Percentiles rank a stretch among this genome's conserved stretches.
Conservation (phyloP, 805 yeast genomes). For the Pichia phayaonensis region DNA sequence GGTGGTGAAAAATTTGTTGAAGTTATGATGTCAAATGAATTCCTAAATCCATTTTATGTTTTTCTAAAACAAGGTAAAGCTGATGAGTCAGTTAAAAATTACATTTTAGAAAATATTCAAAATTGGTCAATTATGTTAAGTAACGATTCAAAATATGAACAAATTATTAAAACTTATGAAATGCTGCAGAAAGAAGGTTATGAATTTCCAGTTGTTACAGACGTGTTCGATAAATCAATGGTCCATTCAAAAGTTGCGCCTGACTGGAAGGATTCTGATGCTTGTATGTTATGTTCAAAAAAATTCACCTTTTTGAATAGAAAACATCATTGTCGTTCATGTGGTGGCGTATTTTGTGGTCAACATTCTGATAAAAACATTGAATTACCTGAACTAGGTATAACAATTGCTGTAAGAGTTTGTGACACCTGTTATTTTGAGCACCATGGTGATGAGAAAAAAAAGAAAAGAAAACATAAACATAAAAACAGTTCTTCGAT, state of each 20-base stretch:
- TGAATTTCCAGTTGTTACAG: constrained; percentile 50
- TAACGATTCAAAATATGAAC: constrained; percentile 54
- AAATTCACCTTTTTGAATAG: constrained; percentile 76
- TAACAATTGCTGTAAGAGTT: constrained; percentile 82
- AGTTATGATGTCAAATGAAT: constrained; percentile 78
- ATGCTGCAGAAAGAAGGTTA: constrained; percentile 56
- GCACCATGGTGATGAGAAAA: constrained; percentile 44
- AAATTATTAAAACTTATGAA: constrained; percentile 55
- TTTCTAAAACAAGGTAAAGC: constrained; percentile 27
- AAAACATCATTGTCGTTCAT: constrained; percentile 93
- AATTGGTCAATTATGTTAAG: constrained; percentile 73
- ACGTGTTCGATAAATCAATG: constrained; percentile 37
- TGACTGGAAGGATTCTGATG: constrained; percentile 93
- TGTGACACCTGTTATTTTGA: constrained; percentile 69
- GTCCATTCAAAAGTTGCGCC: constrained; percentile 92
- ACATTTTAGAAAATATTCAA: constrained; percentile 58
- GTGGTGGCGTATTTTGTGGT: constrained; percentile 92
- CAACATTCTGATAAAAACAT: constrained; percentile 69
- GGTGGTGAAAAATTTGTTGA: constrained; percentile 80
- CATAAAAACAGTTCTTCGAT: constrained; percentile 5
- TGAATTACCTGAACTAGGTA: constrained; percentile 77
- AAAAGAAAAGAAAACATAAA: constrained; percentile 19
- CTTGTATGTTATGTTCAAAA: constrained; percentile 88
- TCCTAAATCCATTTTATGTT: constrained; percentile 68
- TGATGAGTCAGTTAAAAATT: constrained; percentile 47